A percentile compares a stretch with the other conserved stretches of the same genome.
These are phyloP conservation scores for Aspergillus pseudonomiae DNA, from an alignment of 2,329 filamentous ascomycete genomes.

Conservation along the genomic window DNA sequence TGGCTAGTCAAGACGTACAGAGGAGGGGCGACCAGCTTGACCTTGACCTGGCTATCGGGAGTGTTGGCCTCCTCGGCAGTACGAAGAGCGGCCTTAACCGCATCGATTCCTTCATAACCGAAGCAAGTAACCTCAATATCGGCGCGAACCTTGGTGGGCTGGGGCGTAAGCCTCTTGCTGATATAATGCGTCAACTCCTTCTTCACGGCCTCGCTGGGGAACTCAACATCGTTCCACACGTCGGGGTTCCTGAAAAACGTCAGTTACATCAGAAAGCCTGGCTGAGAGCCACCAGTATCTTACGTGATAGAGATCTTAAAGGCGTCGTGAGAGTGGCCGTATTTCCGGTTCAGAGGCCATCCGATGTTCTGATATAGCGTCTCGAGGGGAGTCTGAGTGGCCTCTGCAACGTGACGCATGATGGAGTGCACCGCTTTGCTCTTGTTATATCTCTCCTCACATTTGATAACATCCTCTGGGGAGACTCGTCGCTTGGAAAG, in stretches of 20 bases:
- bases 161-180: constrained; percentile 92
- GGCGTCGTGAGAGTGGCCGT: constrained; percentile 92
- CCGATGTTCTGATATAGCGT: constrained; percentile 89
- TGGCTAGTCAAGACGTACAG: constrained; percentile 96
- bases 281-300: constrained; percentile 29
- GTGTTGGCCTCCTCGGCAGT: constrained; percentile 93
- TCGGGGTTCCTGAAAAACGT: constrained; percentile 74
- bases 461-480: constrained; percentile 96
- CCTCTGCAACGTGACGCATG: constrained; percentile 98
- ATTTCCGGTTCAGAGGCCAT: constrained; percentile 98
- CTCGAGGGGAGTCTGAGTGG: constrained; percentile 93
- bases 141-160: constrained; percentile 98
- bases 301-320: constrained; percentile 99
- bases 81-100: constrained; percentile 89
- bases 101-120: constrained; percentile 97
- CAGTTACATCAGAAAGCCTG: constrained; percentile 10
- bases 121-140: constrained; percentile 96
- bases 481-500: constrained; percentile 97
- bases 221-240: constrained; percentile 90
- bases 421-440: constrained; percentile 99
- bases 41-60: constrained; percentile 90
- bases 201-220: constrained; percentile 81
- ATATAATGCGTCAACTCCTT: constrained; percentile 95
- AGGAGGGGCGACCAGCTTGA: constrained; percentile 95
- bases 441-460: constrained; percentile 99